A percentile compares a stretch with the other conserved stretches of the same genome.
phyloP scores from a whole-genome alignment of 2,329 filamentous ascomycete species.

The Stemphylium beticola region DNA sequence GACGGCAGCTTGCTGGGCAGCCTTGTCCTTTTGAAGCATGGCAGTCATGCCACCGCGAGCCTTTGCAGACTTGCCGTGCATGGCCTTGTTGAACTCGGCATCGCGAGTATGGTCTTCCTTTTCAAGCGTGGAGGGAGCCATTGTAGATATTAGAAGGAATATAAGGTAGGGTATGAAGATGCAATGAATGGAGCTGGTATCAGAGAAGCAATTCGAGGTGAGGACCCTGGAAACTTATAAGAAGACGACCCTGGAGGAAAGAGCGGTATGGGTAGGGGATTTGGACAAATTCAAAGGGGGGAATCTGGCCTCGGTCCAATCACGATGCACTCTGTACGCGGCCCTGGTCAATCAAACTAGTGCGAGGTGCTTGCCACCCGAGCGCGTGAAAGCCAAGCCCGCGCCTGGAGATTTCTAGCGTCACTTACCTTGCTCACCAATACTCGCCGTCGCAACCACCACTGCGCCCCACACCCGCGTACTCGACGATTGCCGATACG shows the following conservation, averaged over 20 bases:
- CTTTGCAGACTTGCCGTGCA: conserved; percentile 78
- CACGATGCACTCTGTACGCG: conserved; percentile 22
- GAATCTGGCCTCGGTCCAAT: conserved; percentile 16
- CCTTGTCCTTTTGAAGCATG: conserved; percentile 82
- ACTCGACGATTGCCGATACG: conserved; percentile 20
- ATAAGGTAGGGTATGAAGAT: neutral
- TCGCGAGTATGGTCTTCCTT: conserved; percentile 82
- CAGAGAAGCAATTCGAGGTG: conserved; percentile 25
- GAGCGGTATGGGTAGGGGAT: conserved; percentile 37
- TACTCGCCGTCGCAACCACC: conserved; percentile 9
- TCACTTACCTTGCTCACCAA: conserved; percentile 15
- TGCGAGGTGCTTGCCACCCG: conserved; percentile 14
- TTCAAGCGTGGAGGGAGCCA: conserved; percentile 70
- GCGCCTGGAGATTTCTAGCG: conserved; percentile 25
- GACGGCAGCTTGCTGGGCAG: conserved; percentile 79
- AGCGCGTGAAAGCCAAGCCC: conserved; percentile 16
- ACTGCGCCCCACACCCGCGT: conserved; percentile 22
- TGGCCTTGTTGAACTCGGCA: conserved; percentile 86
- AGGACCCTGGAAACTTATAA: conserved; percentile 22
- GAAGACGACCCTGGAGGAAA: conserved; percentile 26
- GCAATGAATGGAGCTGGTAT: conserved; percentile 4
- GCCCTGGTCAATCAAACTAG: conserved; percentile 15
- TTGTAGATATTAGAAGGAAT: conserved; percentile 40
- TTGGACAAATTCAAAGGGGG: conserved; percentile 25
- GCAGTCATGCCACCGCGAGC: conserved; percentile 76